Conservation (phyloP, 2,329 filamentous ascomycete genomes). For the Aureobasidium sp. region DNA sequence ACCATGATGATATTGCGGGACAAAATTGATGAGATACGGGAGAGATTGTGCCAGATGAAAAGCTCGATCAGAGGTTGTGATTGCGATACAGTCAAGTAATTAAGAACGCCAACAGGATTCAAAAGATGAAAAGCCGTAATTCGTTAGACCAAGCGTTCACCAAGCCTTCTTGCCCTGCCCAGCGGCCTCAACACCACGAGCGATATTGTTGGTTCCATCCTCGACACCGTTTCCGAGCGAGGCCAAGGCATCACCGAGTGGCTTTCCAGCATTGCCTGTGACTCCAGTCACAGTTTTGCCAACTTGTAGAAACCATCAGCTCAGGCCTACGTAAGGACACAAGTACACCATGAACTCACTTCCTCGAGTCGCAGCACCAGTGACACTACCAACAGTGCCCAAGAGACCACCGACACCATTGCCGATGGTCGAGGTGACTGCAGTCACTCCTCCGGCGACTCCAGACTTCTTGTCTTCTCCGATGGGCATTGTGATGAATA, state of each 20-base stretch:
- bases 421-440: conserved; percentile 48
- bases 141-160: conserved; percentile 1
- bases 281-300: conserved; percentile 40
- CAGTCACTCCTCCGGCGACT: conserved; percentile 45
- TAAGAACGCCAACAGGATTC: neutral
- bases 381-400: conserved; percentile 45
- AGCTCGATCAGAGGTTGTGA: too few relatives aligned
- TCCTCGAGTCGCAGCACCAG: conserved; percentile 39
- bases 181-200: conserved; percentile 39
- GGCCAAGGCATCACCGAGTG: conserved; percentile 35
- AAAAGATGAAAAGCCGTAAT: neutral
- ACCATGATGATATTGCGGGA: neutral
- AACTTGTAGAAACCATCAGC: conserved; percentile 17
- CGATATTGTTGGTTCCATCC: conserved; percentile 34
- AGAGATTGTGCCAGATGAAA: too few relatives aligned
- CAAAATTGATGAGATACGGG: neutral
- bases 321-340: neutral
- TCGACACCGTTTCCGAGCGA: conserved; percentile 39
- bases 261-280: conserved; percentile 33
- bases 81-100: neutral
- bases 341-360: neutral
- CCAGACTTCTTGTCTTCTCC: conserved; percentile 30
- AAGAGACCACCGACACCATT: conserved; percentile 48
- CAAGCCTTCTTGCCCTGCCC: conserved; percentile 37
- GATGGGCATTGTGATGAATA: neutral